Base-by-base conservation (phyloP, 768 basidiomycete species). In the Chiua virens region DNA sequence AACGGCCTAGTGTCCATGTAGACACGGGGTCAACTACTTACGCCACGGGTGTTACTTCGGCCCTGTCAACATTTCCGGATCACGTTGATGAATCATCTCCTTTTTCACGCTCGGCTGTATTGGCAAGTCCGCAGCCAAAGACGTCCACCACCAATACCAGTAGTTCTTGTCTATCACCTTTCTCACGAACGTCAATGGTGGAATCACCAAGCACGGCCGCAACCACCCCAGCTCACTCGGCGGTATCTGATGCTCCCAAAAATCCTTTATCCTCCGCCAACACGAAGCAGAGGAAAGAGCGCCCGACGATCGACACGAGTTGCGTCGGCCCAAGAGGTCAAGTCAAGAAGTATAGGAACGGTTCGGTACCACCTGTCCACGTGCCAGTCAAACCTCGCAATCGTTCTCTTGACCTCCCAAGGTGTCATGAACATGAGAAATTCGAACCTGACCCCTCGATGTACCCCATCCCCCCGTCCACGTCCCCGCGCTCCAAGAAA, bases 291-390 rank as follows among this genome's bases (percentile, higher is more conserved):
- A 55, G 61, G 38, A 66, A 66, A 39, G 63, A 66, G 39, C 65
- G 66, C 35, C 65, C 65, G 30, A 66, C 66, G 51, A 66, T 66
- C 47, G 65, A 66, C 50, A 66, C 65, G 47, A 66, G 65, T 57
- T 63, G 61, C 45, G 66, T 61, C 55, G 65, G 65, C 18, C 65
- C 65, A 22, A 54, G 65, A 55, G 65, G 65, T 18, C 65, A 66
- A 30, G 65, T 66, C 28, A 63, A 8, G 51, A 68, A 65, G 20
- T 68, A 66, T 49, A 65, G 63, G 52, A 65, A 65, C 44, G 63
- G 63, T 32, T 65, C 65, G 10, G 65, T 66, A n/a, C 65, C 65
- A 54, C 65, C 65, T 6, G 64, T 66, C 45, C 54, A 66, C 44
- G 57, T 66, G 47, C 57, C 65, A 6, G 59, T 49, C 55, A 66